Conservation (phyloP, 139 green algal species). For the Chlorella sp. region DNA sequence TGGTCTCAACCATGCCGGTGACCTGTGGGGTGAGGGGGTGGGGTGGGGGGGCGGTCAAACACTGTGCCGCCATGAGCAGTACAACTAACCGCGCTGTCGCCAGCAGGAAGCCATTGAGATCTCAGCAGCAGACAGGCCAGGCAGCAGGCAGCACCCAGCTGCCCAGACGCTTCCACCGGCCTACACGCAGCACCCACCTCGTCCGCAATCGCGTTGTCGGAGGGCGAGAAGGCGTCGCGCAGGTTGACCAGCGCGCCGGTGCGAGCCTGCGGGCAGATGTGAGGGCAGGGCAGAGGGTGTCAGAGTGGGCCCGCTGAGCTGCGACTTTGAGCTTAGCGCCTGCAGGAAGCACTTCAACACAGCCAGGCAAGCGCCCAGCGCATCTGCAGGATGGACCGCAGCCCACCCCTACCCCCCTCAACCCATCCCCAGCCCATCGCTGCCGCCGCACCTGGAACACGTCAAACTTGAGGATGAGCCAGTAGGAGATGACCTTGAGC, state of each 20-base stretch:
- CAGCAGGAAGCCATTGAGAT: too few species aligned
- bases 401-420: too few species aligned
- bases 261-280: conserved; percentile 44
- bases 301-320: neutral
- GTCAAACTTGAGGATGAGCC: conserved; percentile 67
- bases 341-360: too few species aligned
- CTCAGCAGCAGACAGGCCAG: too few species aligned
- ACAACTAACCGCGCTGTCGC: too few species aligned
- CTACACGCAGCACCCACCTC: too few species aligned
- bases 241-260: conserved; percentile 67
- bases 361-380: too few species aligned
- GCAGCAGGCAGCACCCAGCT: conserved; percentile 33
- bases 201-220: conserved; percentile 42
- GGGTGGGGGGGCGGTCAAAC: too few species aligned
- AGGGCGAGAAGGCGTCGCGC: conserved; percentile 47
- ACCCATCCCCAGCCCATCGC: too few species aligned
- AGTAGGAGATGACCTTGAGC: conserved; percentile 70
- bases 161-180: too few species aligned
- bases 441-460: conserved; percentile 57
- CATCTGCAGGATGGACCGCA: too few species aligned
- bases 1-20: conserved; percentile 60
- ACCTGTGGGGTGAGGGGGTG: neutral
- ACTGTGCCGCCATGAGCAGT: too few species aligned
- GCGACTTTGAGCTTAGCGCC: neutral
- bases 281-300: neutral